Evolutionary conservation across 306 rosid genomes (phyloP).

Genomic region (Mimosa pudica): DNA sequence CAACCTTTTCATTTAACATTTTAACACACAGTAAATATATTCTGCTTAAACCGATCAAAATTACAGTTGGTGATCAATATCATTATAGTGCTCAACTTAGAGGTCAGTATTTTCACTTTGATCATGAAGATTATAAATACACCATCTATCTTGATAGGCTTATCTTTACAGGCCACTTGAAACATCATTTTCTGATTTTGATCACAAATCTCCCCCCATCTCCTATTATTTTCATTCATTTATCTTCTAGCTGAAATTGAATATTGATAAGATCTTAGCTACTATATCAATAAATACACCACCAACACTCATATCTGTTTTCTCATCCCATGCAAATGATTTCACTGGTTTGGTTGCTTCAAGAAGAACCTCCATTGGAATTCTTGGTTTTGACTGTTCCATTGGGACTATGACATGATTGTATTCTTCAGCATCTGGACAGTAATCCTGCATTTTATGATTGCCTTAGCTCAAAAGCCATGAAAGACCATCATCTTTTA

Average conservation of each 20-base stretch:
- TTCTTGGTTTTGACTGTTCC: constrained; percentile 49
- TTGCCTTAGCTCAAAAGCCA: background rate
- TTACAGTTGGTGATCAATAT: background rate
- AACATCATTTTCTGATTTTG: background rate
- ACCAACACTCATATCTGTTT: constrained; percentile 41
- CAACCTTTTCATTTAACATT: background rate
- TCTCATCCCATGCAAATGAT: constrained; percentile 59
- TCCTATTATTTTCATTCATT: background rate
- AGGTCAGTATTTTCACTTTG: background rate
- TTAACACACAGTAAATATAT: background rate
- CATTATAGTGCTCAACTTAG: background rate
- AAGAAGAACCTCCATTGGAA: constrained; percentile 42
- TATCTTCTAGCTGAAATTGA: background rate
- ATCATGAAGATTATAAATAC: too few relatives aligned
- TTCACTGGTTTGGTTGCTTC: constrained; percentile 50
- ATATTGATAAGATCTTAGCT: background rate
- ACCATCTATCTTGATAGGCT: background rate
- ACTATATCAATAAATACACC: background rate
- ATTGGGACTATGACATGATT: constrained; percentile 45
- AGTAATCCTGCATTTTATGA: constrained; percentile 45
- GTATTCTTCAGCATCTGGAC: constrained; percentile 51
- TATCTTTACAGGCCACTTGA: background rate
- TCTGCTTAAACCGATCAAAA: background rate
- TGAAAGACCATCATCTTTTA: background rate
- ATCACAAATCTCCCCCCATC: too few relatives aligned